These are phyloP conservation scores for Apiospora arundinis DNA, from an alignment of 2,329 filamentous ascomycete species.

Conservation along the genomic window DNA sequence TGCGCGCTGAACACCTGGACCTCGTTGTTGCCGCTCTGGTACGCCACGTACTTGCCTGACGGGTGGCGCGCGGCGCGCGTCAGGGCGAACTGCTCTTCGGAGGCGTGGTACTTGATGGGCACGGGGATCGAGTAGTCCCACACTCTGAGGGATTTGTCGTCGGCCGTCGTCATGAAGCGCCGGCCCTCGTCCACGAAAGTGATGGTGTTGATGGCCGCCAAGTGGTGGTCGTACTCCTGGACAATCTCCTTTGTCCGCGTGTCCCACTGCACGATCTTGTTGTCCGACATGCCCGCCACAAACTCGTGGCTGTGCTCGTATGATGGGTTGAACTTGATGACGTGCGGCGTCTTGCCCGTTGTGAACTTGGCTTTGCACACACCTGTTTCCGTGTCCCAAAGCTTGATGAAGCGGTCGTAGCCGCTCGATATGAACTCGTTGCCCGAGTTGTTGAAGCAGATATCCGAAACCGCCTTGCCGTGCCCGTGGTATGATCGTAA, in stretches of 20 bases:
- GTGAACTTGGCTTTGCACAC: conserved; percentile 87
- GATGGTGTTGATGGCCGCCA: conserved; percentile 97
- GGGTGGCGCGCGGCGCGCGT: conserved; percentile 86
- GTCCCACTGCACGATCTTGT: conserved; percentile 98
- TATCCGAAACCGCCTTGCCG: conserved; percentile 86
- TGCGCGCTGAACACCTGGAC: conserved; percentile 94
- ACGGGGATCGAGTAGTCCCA: conserved; percentile 99
- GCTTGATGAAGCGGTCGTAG: conserved; percentile 94
- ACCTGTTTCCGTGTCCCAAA: conserved; percentile 98
- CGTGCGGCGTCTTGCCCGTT: conserved; percentile 93
- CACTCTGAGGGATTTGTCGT: conserved; percentile 93
- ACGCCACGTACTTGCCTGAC: conserved; percentile 90
- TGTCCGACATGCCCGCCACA: conserved; percentile 95
- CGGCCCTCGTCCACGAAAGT: conserved; percentile 94
- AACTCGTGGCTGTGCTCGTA: conserved; percentile 84
- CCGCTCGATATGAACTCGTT: conserved; percentile 88
- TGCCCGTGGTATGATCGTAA: conserved; percentile 92
- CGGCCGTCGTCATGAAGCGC: conserved; percentile 96
- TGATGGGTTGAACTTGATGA: conserved; percentile 89
- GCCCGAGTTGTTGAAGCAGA: conserved; percentile 83
- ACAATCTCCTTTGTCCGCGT: conserved; percentile 80
- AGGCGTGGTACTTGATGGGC: conserved; percentile 97
- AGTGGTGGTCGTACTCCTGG: conserved; percentile 97
- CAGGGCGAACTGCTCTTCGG: conserved; percentile 97
- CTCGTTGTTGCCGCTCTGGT: conserved; percentile 94